These are phyloP conservation scores for Podospora didyma DNA, from an alignment of 495 filamentous ascomycete species.

Conservation along the genomic window DNA sequence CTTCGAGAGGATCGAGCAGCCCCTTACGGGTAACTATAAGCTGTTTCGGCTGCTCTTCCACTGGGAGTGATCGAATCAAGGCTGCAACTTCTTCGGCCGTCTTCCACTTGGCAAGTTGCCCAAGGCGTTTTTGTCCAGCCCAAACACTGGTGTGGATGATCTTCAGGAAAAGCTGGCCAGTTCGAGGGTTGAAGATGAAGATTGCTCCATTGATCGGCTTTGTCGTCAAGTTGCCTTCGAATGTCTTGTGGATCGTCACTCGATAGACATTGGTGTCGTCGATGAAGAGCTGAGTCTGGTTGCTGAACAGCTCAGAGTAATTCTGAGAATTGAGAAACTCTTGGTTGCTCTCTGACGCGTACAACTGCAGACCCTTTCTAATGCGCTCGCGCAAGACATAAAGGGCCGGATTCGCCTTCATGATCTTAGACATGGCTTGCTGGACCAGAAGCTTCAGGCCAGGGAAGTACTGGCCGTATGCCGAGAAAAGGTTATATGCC, in stretches of 20 bases:
- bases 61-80: conserved; percentile 91
- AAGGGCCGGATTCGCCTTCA: conserved; percentile 98
- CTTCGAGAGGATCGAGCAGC: conserved; percentile 94
- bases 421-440: conserved; percentile 98
- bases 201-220: conserved; percentile 99
- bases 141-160: conserved; percentile 99
- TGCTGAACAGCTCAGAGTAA: conserved; percentile 98
- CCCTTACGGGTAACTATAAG: conserved; percentile 98
- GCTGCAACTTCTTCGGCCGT: conserved; percentile 99
- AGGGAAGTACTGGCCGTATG: conserved; percentile 98
- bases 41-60: conserved; percentile 98
- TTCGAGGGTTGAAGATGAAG: conserved; percentile 99
- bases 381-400: conserved; percentile 98
- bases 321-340: conserved; percentile 99
- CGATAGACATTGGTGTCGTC: conserved; percentile 99
- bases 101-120: conserved; percentile 99
- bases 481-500: conserved; percentile 96
- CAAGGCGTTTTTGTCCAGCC: conserved; percentile 98
- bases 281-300: conserved; percentile 98
- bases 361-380: conserved; percentile 95
- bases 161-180: conserved; percentile 97
- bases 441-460: conserved; percentile 95
- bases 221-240: conserved; percentile 97
- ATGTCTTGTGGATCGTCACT: conserved; percentile 99
- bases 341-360: conserved; percentile 98